phyloP scores from a whole-genome alignment of 257 asterid genomes.

The Nicotiana paniculata region DNA sequence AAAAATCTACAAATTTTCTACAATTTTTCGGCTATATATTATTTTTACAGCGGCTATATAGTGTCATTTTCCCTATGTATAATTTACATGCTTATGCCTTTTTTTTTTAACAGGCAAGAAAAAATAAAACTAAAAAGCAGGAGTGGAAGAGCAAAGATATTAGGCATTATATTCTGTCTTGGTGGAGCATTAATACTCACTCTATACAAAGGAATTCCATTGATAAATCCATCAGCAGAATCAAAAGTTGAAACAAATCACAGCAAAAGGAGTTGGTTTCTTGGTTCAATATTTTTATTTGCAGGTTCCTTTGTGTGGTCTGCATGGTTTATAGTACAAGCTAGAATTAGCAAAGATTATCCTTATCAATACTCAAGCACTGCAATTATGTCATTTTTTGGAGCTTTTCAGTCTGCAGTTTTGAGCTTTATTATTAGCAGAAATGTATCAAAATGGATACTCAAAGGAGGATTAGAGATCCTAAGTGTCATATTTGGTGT shows the following conservation, averaged over 20 bases:
- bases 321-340: slow-evolving; percentile 66
- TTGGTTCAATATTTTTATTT: slow-evolving; percentile 48
- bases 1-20: too few relatives aligned
- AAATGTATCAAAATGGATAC: slow-evolving; percentile 42
- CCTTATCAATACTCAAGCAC: slow-evolving; percentile 65
- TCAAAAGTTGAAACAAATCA: slow-evolving; percentile 2
- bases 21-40: too few relatives aligned
- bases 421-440: slow-evolving; percentile 32
- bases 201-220: slow-evolving; percentile 37
- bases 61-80: neutral
- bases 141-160: slow-evolving; percentile 48
- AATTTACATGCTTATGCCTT: neutral
- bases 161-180: slow-evolving; percentile 51
- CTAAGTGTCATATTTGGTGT: slow-evolving; percentile 38
- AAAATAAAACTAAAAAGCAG: slow-evolving; percentile 34
- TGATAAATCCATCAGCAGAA: slow-evolving; percentile 9
- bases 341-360: slow-evolving; percentile 39
- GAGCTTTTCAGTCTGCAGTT: slow-evolving; percentile 49
- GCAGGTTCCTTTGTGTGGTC: slow-evolving; percentile 53
- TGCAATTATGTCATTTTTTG: slow-evolving; percentile 48
- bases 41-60: too few relatives aligned
- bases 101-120: slow-evolving; percentile 43
- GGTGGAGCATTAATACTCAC: slow-evolving; percentile 46
- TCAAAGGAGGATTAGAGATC: slow-evolving; percentile 42
- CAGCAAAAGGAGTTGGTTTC: slow-evolving; percentile 16